Evolutionary conservation across 1,139 yeast species (phyloP), one percentile per base, ranked within the genome.

Genomic region (Blastobotrys malaysiensis): DNA sequence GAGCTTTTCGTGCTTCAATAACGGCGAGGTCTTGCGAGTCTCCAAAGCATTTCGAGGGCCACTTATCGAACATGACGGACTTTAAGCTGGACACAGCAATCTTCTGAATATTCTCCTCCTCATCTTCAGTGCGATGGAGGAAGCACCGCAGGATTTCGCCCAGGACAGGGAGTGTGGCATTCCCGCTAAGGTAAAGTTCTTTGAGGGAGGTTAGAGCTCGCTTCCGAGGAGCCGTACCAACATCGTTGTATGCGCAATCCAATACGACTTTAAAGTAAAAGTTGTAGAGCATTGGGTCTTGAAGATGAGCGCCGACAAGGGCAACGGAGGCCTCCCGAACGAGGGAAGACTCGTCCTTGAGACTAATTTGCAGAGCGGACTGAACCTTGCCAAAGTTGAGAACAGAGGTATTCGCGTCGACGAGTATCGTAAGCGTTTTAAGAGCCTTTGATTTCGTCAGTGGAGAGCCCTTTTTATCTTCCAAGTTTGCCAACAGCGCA

Each of bases 251-350:
- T 1, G 52, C 51, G 5, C 54, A 43, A 14, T 52, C 54, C n/a
- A 52, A 13, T 16, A 52, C 49, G 4, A 48, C 46, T 14, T 48
- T 51, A n/a, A 48, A 52, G 20, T 52, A 52, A n/a, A 7, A 24
- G 14, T 36, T 24, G 11, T 52, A 45, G 13, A 52, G 49, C 43
- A 31, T 48, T 5, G 51, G 43, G 4, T 52, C 45, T 13, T 52
- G 48, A 9, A 52, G 45, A 20, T 48, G 46, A 14, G 26, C 27
- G 2, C 49, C 43, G 2, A 52, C 51, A 4, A 52, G 44, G 13
- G 54, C 46, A 16, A 52, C 39, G 9, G 54, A 51, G 1, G 54
- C 49, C 11, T 52, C 54, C 19, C 54, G 24, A 14, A 52, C 54
- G 16, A 48, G 54, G 9, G 52, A 43, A 1, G 54, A 52, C 13